Base-by-base conservation (phyloP, 768 basidiomycete species). In the Brasilioporus rufonigricans region DNA sequence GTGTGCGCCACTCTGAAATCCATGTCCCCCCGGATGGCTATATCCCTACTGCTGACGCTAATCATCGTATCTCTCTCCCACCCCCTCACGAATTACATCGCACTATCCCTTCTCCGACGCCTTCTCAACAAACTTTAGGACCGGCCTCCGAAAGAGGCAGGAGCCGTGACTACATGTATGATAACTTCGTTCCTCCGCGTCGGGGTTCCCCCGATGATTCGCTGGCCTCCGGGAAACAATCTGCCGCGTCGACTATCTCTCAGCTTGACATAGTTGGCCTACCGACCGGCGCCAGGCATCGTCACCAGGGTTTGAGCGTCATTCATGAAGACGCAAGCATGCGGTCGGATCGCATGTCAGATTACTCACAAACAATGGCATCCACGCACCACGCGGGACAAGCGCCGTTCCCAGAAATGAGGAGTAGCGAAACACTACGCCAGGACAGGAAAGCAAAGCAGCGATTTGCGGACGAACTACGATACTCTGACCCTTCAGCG, bases 41-140 rank as follows among this genome's bases (percentile, higher is more conserved):
- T 53, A 80, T 83, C 50, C 81, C 82, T 0, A 72, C n/a, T 44
- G 76, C 56, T 35, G 76, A 71, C 14, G 53, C 70, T 0, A 70
- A 76, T 52, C 70, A 71, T 11, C 64, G 70, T 19, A 80, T 80
- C 18, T 56, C 66, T 5, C 68, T 83, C n/a, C 80, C 80, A 6
- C 76, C 81, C 19, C 82, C 82, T 1, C 78, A 82, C 51, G 80
- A 76, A 53, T 56, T 82, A 19, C 72, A 69, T 18, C 65, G 65
- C 33, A 53, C 4, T 36, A 55, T 68, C 26, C 56, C 69, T 19
- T 72, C 71, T 26, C 65, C 69, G 8, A 59, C 66, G 4, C 66
- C 61, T 10, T 72, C 66, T 40, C 66, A 65, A 21, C 66, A 19
- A 16, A 63, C 61, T 3, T 13, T 60, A 35, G 68, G 55, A 13